Percentiles rank a stretch among this genome's conserved stretches.
phyloP scores from a whole-genome alignment of 306 rosid genomes.

The Ormosia semicastrata region DNA sequence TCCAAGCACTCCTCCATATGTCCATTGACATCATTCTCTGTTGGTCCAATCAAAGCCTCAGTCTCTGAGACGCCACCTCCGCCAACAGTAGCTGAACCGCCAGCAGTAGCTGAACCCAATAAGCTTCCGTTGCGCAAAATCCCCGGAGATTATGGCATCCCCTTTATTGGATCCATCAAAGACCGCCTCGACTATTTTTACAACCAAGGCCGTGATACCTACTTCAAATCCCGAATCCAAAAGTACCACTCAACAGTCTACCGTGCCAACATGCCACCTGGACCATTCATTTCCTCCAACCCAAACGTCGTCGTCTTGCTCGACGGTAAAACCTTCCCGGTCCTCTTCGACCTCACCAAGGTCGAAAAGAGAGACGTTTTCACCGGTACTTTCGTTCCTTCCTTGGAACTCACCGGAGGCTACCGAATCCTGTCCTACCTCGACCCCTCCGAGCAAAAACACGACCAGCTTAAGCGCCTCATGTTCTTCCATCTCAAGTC shows the following conservation, averaged over 20 bases:
- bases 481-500: conserved; percentile 68
- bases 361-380: conserved; percentile 81
- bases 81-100: conserved; percentile 15
- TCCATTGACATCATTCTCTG: not conserved
- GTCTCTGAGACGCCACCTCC: conserved; percentile 31
- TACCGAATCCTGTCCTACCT: conserved; percentile 82
- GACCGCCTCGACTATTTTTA: conserved; percentile 82
- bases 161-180: conserved; percentile 58
- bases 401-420: conserved; percentile 82
- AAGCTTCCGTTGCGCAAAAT: conserved; percentile 55
- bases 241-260: conserved; percentile 75
- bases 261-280: conserved; percentile 92
- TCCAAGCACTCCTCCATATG: not conserved
- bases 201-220: conserved; percentile 69
- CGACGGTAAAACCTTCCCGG: conserved; percentile 79
- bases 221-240: conserved; percentile 52
- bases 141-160: conserved; percentile 81
- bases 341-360: conserved; percentile 68
- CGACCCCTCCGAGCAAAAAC: conserved; percentile 83
- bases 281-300: conserved; percentile 55
- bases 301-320: conserved; percentile 72
- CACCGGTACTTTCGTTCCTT: conserved; percentile 88
- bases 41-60: conserved; percentile 37
- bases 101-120: not conserved
- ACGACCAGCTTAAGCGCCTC: conserved; percentile 59